Evolutionary conservation across 2,329 filamentous ascomycete genomes (phyloP).

Genomic region (Sporothrix humicola): DNA sequence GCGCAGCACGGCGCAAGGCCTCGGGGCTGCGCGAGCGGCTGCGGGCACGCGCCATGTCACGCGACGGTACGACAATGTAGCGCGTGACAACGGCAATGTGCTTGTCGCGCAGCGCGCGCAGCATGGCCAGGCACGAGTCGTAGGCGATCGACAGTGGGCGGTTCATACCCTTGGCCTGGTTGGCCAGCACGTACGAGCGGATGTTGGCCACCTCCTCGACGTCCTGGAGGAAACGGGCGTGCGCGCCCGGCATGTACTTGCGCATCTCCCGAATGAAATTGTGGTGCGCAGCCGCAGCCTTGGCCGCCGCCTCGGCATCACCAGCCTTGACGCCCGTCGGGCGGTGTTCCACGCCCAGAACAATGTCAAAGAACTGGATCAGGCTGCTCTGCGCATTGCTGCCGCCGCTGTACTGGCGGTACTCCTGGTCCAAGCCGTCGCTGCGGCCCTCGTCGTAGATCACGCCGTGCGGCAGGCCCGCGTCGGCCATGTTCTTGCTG

Average conservation of each 20-base stretch:
- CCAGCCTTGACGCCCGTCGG: conserved; percentile 77
- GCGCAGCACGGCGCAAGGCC: conserved; percentile 43
- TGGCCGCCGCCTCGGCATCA: conserved; percentile 42
- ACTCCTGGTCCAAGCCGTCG: conserved; percentile 54
- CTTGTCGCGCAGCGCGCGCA: conserved; percentile 78
- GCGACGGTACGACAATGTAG: conserved; percentile 90
- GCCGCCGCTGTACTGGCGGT: conserved; percentile 87
- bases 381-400: conserved; percentile 97
- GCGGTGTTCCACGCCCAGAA: conserved; percentile 85
- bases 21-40: conserved; percentile 65
- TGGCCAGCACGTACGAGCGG: conserved; percentile 74
- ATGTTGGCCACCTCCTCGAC: conserved; percentile 84
- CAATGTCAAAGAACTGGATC: conserved; percentile 96
- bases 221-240: conserved; percentile 86
- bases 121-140: conserved; percentile 81
- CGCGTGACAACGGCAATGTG: conserved; percentile 96
- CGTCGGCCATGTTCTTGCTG: conserved; percentile 96
- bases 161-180: conserved; percentile 56
- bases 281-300: conserved; percentile 56
- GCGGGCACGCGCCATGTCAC: conserved; percentile 68
- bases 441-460: conserved; percentile 81
- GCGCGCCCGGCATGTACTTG: conserved; percentile 92
- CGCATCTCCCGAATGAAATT: conserved; percentile 98
- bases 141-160: conserved; percentile 77
- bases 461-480: conserved; percentile 84